Conservation (phyloP, 139 green algal genomes). For the Coelastrella sp. region DNA sequence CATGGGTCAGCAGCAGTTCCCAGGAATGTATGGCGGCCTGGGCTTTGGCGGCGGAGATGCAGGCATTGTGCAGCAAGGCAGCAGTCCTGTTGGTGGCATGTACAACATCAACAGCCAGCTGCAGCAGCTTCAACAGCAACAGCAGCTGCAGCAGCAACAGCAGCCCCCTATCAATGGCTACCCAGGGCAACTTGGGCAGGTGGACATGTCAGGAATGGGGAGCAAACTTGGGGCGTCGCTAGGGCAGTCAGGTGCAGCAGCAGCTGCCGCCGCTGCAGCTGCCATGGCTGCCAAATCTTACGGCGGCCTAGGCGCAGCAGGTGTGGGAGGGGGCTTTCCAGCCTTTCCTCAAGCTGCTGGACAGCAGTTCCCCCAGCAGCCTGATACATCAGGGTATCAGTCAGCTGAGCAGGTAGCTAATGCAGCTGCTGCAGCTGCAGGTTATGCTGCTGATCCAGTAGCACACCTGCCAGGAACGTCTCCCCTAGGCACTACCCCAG, state of each 20-base stretch:
- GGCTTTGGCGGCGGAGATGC: conserved; percentile 32
- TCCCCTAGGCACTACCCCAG: conserved; percentile 36
- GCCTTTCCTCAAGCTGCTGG: background rate
- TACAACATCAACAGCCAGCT: conserved; percentile 16
- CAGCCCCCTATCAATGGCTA: conserved; percentile 37
- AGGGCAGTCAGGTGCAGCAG: conserved; percentile 7
- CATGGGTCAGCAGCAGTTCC: conserved; percentile 12
- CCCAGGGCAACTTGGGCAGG: conserved; percentile 28
- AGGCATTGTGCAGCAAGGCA: conserved; percentile 26
- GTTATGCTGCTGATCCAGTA: conserved; percentile 23
- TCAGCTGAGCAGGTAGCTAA: conserved; percentile 27
- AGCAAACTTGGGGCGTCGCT: conserved; percentile 20
- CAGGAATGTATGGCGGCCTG: conserved; percentile 34
- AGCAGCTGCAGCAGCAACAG: conserved; percentile 21
- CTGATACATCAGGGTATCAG: conserved; percentile 3
- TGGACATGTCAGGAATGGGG: conserved; percentile 31
- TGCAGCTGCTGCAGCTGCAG: conserved; percentile 29
- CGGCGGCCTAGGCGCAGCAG: background rate
- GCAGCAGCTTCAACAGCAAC: conserved; percentile 42
- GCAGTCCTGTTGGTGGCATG: conserved; percentile 38
- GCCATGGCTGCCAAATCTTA: conserved; percentile 25
- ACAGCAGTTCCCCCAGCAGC: conserved; percentile 26
- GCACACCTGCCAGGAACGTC: conserved; percentile 30
- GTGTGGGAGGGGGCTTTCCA: conserved; percentile 18
- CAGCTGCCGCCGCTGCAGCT: conserved; percentile 38